Conservation (phyloP, 2,329 filamentous ascomycete species). For the Neofusicoccum kwambonambiense region DNA sequence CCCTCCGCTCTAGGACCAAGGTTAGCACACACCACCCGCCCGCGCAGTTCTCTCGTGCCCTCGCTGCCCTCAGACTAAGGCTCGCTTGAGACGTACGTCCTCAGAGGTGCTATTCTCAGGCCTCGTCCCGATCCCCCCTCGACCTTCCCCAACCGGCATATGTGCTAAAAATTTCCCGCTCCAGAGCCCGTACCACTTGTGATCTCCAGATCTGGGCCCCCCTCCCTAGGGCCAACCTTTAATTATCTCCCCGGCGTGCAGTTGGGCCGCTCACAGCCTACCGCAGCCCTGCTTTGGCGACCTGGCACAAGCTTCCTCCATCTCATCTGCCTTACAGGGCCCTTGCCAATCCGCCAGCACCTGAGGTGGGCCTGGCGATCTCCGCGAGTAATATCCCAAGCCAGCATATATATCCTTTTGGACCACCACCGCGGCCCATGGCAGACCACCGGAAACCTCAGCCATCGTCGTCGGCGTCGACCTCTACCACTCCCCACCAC, state of each 20-base stretch:
- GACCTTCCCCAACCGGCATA: conserved; percentile 6
- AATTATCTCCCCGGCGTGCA: conserved; percentile 15
- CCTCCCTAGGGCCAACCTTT: conserved; percentile 11
- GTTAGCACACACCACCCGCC: conserved; percentile 12
- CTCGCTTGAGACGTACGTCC: conserved; percentile 8
- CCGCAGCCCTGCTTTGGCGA: conserved; percentile 14
- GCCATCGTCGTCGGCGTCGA: conserved; percentile 18
- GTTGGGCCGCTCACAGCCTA: conserved; percentile 15
- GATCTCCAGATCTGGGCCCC: conserved; percentile 15
- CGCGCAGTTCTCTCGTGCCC: background rate
- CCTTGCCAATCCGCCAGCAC: conserved; percentile 12
- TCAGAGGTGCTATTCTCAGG: conserved; percentile 7
- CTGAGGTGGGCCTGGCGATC: conserved; percentile 18
- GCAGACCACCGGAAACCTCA: conserved; percentile 15
- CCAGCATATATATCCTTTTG: conserved; percentile 18
- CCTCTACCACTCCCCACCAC: background rate
- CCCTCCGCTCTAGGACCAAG: conserved; percentile 14
- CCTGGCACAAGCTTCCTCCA: conserved; percentile 16
- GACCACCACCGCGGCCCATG: conserved; percentile 17
- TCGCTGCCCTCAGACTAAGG: conserved; percentile 11
- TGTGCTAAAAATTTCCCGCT: conserved; percentile 15
- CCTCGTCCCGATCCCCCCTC: conserved; percentile 10
- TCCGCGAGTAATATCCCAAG: conserved; percentile 14
- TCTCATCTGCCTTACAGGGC: conserved; percentile 17
- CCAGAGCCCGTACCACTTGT: conserved; percentile 8